Conservation (phyloP, 2,329 filamentous ascomycete genomes). For the Alternaria triticina region DNA sequence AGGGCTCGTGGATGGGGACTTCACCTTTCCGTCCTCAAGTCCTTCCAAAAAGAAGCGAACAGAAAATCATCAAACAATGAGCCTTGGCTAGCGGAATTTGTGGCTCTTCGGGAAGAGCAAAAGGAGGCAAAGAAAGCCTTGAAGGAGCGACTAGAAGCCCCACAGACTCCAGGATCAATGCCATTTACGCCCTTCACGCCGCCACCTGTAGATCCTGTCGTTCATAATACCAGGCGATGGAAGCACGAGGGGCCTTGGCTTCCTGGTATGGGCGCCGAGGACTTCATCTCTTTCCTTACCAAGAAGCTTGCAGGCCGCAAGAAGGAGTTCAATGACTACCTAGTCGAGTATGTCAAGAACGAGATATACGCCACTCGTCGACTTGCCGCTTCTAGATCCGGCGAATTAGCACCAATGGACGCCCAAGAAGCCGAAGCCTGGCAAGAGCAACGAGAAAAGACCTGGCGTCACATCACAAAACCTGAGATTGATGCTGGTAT, state of each 20-base stretch:
- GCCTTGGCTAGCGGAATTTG: constrained; percentile 6
- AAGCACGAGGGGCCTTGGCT: constrained; percentile 66
- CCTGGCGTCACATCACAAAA: constrained; percentile 36
- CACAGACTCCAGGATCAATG: constrained; percentile 24
- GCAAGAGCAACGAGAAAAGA: constrained; percentile 24
- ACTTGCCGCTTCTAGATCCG: constrained; percentile 21
- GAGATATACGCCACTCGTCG: constrained; percentile 41
- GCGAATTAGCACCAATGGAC: constrained; percentile 30
- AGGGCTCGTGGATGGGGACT: neutral
- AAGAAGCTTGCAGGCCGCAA: constrained; percentile 51
- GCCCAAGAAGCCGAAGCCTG: constrained; percentile 28
- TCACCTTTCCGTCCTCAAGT: neutral
- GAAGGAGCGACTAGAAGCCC: constrained; percentile 9
- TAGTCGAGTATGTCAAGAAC: constrained; percentile 40
- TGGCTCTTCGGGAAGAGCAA: constrained; percentile 4
- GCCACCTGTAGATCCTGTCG: constrained; percentile 26
- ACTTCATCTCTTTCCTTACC: constrained; percentile 60
- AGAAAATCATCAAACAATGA: neutral
- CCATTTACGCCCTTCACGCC: constrained; percentile 28
- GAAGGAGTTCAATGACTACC: constrained; percentile 38
- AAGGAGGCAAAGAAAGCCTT: constrained; percentile 13
- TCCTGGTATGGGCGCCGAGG: constrained; percentile 60
- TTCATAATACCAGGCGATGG: constrained; percentile 53
- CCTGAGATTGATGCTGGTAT: constrained; percentile 37
- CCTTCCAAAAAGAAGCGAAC: neutral